A percentile compares a stretch with the other conserved stretches of the same genome.
phyloP scores from a whole-genome alignment of 768 basidiomycete genomes.

The Lactarius quietus region DNA sequence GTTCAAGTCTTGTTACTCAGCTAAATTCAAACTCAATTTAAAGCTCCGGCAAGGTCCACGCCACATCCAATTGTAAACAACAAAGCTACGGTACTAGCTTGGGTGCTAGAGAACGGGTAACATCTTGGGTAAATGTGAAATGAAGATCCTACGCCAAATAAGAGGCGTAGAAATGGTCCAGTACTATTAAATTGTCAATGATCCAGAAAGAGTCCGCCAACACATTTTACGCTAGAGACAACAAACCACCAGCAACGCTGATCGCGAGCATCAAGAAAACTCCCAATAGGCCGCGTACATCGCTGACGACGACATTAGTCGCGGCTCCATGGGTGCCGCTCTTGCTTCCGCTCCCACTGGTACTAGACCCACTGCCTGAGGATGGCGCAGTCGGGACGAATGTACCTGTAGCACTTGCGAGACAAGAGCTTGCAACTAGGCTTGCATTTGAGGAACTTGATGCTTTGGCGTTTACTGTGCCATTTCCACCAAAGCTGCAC shows the following conservation, averaged over 20 bases:
- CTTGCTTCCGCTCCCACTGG: constrained; percentile 30
- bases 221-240: constrained; percentile 39
- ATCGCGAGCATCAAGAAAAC: constrained; percentile 37
- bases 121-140: not conserved
- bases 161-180: constrained; percentile 2
- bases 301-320: constrained; percentile 29
- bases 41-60: constrained; percentile 27
- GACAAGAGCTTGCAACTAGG: constrained; percentile 61
- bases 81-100: not conserved
- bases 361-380: not conserved
- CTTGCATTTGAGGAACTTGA: constrained; percentile 49
- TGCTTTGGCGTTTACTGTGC: constrained; percentile 60
- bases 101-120: not conserved
- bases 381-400: constrained; percentile 56
- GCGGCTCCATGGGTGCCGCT: constrained; percentile 31
- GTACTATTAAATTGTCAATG: constrained; percentile 6
- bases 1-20: constrained; percentile 1
- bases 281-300: constrained; percentile 37
- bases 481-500: constrained; percentile 85
- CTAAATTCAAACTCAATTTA: constrained; percentile 19
- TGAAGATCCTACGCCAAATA: not conserved
- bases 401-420: constrained; percentile 58
- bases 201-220: constrained; percentile 5
- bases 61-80: constrained; percentile 13
- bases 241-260: constrained; percentile 41